These are phyloP conservation scores for Alternaria brassicae DNA, from an alignment of 2,329 filamentous ascomycete genomes.

Conservation along the genomic window DNA sequence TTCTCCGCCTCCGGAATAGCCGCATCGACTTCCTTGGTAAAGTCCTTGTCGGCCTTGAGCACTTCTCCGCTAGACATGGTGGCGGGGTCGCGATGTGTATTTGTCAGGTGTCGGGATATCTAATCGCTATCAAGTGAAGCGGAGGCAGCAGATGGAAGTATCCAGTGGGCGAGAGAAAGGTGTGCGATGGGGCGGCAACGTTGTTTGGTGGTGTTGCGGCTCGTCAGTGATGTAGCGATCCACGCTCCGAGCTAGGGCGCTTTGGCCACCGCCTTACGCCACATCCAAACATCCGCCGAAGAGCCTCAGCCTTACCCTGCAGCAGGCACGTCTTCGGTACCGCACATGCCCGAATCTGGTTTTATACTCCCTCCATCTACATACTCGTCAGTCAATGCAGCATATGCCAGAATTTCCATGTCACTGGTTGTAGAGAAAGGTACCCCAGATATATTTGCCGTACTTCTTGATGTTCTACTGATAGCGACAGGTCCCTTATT, in stretches of 20 bases:
- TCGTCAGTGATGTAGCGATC: conserved; percentile 26
- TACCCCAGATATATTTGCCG: too few relatives aligned
- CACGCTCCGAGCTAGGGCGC: conserved; percentile 15
- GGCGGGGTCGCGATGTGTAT: conserved; percentile 32
- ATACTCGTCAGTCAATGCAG: neutral
- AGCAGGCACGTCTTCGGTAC: neutral
- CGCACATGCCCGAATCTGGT: neutral
- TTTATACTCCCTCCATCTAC: too few relatives aligned
- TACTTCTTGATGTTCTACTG: too few relatives aligned
- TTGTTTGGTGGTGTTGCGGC: conserved; percentile 28
- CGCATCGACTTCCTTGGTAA: conserved; percentile 92
- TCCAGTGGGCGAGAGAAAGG: neutral
- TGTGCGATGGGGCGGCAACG: conserved; percentile 12
- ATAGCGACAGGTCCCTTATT: conserved; percentile 64
- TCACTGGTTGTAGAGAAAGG: neutral
- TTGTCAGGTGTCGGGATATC: neutral
- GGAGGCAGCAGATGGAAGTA: neutral
- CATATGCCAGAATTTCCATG: neutral
- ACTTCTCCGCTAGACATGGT: conserved; percentile 79
- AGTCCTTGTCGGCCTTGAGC: conserved; percentile 98
- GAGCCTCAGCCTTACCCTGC: conserved; percentile 12
- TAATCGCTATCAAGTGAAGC: conserved; percentile 1
- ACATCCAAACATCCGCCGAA: conserved; percentile 23
- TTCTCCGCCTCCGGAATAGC: conserved; percentile 89
- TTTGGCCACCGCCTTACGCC: conserved; percentile 11